phyloP scores from a whole-genome alignment of 2,329 filamentous ascomycete genomes.

The Nemania sp. region DNA sequence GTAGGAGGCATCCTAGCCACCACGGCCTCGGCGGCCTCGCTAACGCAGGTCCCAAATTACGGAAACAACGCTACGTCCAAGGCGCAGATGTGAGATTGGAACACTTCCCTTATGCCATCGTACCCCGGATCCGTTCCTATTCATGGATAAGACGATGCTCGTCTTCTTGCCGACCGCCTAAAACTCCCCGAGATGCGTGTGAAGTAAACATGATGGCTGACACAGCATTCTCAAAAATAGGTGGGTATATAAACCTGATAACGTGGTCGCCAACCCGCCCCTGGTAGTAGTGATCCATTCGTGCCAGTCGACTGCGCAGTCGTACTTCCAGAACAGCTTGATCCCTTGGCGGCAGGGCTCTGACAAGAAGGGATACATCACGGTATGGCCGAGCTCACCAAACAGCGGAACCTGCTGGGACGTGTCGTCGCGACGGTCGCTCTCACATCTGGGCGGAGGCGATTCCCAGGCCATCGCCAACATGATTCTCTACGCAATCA shows the following conservation, averaged over 20 bases:
- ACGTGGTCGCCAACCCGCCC: conserved; percentile 41
- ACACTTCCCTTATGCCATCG: neutral
- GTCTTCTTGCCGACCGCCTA: neutral
- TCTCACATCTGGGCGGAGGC: conserved; percentile 42
- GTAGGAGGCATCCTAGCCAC: conserved; percentile 31
- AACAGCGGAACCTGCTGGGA: conserved; percentile 61
- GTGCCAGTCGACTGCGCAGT: conserved; percentile 44
- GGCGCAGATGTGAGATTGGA: conserved; percentile 41
- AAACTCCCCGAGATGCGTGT: neutral
- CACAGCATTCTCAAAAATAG: conserved; percentile 9
- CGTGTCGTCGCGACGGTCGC: conserved; percentile 52
- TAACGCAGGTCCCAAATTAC: conserved; percentile 43
- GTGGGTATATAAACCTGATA: conserved; percentile 45
- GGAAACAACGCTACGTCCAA: conserved; percentile 44
- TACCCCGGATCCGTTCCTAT: neutral
- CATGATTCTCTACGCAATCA: conserved; percentile 43
- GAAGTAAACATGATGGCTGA: conserved; percentile 7
- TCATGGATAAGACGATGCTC: neutral
- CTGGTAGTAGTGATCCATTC: conserved; percentile 46
- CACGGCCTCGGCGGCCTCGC: conserved; percentile 36
- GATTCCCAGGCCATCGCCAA: conserved; percentile 46
- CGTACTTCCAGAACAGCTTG: conserved; percentile 44
- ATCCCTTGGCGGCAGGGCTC: conserved; percentile 44
- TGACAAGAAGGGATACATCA: conserved; percentile 45
- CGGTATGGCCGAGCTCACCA: conserved; percentile 57